Conservation (phyloP, 2,329 filamentous ascomycete species). For the Trichophyton rubrum region DNA sequence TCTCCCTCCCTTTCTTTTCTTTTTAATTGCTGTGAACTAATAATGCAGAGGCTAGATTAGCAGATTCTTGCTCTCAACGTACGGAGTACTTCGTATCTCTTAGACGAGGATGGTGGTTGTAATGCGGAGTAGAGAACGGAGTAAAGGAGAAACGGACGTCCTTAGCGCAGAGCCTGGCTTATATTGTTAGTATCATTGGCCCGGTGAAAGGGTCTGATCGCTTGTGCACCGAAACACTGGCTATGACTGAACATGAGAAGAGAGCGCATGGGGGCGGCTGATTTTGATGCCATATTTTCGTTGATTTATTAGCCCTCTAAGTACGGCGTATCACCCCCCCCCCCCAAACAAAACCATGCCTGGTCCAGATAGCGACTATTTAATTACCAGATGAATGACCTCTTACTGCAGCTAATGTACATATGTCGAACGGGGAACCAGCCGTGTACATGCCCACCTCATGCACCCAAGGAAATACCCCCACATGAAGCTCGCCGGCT, state of each 20-base stretch:
- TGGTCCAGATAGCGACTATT: not conserved
- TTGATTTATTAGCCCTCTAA: not conserved
- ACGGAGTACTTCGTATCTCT: too few species aligned
- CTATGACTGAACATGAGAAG: not conserved
- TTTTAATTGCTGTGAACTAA: too few species aligned
- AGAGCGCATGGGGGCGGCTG: not conserved
- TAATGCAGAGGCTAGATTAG: too few species aligned
- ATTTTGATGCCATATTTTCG: not conserved
- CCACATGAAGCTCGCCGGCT: slow-evolving; percentile 1
- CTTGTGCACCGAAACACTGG: not conserved
- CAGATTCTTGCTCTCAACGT: too few species aligned
- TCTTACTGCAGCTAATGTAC: slow-evolving; percentile 3
- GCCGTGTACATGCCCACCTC: slow-evolving; percentile 3
- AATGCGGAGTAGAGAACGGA: too few species aligned
- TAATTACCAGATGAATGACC: not conserved
- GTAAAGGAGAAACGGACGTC: too few species aligned
- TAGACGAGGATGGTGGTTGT: too few species aligned
- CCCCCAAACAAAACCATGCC: not conserved
- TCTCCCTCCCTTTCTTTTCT: too few species aligned
- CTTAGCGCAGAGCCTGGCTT: too few species aligned
- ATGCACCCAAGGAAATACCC: slow-evolving; percentile 3
- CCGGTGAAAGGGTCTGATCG: not conserved
- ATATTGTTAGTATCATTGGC: not conserved
- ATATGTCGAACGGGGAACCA: slow-evolving; percentile 1
- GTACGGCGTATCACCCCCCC: not conserved